phyloP scores from a whole-genome alignment of 441 rosid species.

The Flueggea neowawraea region DNA sequence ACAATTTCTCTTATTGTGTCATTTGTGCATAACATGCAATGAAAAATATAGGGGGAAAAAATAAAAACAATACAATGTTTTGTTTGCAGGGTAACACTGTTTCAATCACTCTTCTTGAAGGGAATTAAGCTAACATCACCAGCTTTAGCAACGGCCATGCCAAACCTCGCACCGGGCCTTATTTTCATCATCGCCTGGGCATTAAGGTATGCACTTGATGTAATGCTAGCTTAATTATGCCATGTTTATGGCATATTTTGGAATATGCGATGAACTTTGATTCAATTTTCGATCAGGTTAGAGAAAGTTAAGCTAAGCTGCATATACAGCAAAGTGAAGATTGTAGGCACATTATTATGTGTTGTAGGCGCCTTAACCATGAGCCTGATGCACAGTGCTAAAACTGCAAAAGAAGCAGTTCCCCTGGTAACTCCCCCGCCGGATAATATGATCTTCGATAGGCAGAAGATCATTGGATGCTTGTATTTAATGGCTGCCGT shows the following conservation, averaged over 20 bases:
- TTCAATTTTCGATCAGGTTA: constrained; percentile 32
- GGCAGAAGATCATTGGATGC: constrained; percentile 64
- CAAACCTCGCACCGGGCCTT: constrained; percentile 83
- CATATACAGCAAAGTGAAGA: constrained; percentile 68
- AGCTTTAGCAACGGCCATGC: constrained; percentile 93
- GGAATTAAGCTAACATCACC: constrained; percentile 83
- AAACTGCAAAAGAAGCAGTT: constrained; percentile 11
- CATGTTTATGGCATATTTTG: no score
- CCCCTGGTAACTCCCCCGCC: constrained; percentile 1
- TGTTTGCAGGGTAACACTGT: constrained; percentile 62
- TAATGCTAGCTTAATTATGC: no score
- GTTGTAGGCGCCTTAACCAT: constrained; percentile 68
- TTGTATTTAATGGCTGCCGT: constrained; percentile 61
- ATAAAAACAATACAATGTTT: no score
- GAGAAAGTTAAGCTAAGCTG: constrained; percentile 68
- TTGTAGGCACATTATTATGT: constrained; percentile 68
- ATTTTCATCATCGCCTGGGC: constrained; percentile 83
- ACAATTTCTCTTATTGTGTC: no score
- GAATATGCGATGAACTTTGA: no score
- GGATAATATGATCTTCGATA: constrained; percentile 25
- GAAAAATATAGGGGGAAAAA: no score
- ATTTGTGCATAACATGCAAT: no score
- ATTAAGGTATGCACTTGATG: constrained; percentile 30
- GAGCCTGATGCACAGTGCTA: constrained; percentile 73
- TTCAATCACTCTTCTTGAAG: constrained; percentile 64